Conservation (phyloP, 2,329 filamentous ascomycete genomes). For the Diplodia scrobiculata region DNA sequence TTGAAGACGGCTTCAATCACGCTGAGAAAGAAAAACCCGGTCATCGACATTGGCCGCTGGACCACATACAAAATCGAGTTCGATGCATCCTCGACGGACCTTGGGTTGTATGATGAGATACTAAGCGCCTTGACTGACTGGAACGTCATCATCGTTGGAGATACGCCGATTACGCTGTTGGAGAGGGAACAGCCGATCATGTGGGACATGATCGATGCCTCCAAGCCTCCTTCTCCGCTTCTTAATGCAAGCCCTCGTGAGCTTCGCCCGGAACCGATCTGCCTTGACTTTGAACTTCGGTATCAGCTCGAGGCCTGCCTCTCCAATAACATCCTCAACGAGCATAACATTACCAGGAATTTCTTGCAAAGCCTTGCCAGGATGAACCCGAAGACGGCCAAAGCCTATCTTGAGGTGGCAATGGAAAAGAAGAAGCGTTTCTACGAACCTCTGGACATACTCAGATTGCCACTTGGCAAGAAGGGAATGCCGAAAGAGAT, state of each 20-base stretch:
- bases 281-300: slow-evolving; percentile 69
- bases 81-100: slow-evolving; percentile 38
- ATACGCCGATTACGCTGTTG: slow-evolving; percentile 49
- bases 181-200: slow-evolving; percentile 32
- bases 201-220: slow-evolving; percentile 35
- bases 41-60: slow-evolving; percentile 57
- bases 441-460: slow-evolving; percentile 72
- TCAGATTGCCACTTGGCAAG: slow-evolving; percentile 55
- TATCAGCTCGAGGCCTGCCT: slow-evolving; percentile 94
- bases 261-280: background rate
- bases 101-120: slow-evolving; percentile 49
- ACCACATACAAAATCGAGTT: slow-evolving; percentile 61
- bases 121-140: slow-evolving; percentile 66
- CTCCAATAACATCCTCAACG: slow-evolving; percentile 74
- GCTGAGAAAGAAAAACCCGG: slow-evolving; percentile 41
- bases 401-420: slow-evolving; percentile 71
- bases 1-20: slow-evolving; percentile 47
- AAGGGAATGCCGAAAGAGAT: slow-evolving; percentile 53
- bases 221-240: background rate
- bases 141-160: slow-evolving; percentile 62
- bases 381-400: slow-evolving; percentile 58
- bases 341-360: slow-evolving; percentile 67
- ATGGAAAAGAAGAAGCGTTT: slow-evolving; percentile 64
- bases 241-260: background rate
- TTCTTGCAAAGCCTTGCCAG: slow-evolving; percentile 67